Percentiles rank a stretch among this genome's conserved stretches.
These are phyloP conservation scores for Yarrowia sp. DNA, from an alignment of 805 yeast genomes.

Conservation along the genomic window DNA sequence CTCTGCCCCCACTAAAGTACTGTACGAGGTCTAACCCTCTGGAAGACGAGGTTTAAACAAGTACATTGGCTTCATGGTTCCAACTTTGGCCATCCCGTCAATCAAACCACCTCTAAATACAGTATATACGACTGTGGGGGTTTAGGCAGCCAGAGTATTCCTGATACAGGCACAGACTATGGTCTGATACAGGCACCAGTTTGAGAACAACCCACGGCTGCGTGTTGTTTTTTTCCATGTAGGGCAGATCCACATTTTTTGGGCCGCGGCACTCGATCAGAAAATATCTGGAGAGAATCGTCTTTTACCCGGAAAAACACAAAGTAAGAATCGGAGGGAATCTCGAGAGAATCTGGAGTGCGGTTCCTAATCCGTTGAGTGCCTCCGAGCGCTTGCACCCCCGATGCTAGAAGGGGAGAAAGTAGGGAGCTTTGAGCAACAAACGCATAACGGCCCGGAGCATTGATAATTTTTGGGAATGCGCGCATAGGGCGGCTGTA, in stretches of 20 bases:
- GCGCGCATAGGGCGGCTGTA: background rate
- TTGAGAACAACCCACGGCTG: background rate
- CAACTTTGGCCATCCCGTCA: slow-evolving; percentile 22
- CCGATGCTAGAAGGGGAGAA: slow-evolving; percentile 5
- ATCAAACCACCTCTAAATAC: slow-evolving; percentile 3
- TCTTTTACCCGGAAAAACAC: slow-evolving; percentile 1
- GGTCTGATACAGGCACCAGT: slow-evolving; percentile 7
- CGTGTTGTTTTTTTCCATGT: background rate
- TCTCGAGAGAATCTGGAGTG: too few species aligned
- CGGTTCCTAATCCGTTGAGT: slow-evolving; percentile 4
- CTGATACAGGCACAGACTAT: background rate
- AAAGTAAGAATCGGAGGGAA: background rate
- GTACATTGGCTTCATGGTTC: slow-evolving; percentile 12
- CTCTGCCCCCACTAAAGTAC: slow-evolving; percentile 10
- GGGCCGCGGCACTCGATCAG: too few species aligned
- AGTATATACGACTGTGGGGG: background rate
- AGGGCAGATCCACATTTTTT: background rate
- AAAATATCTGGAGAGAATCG: background rate
- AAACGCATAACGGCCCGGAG: slow-evolving; percentile 17
- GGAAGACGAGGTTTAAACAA: background rate
- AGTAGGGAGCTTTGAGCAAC: background rate
- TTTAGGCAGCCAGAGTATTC: background rate
- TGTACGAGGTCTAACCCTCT: slow-evolving; percentile 16
- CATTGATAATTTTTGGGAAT: slow-evolving; percentile 8
- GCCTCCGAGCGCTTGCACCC: slow-evolving; percentile 7